Conservation (phyloP, 108 stramenopile genomes). For the Nitzschia sp. region DNA sequence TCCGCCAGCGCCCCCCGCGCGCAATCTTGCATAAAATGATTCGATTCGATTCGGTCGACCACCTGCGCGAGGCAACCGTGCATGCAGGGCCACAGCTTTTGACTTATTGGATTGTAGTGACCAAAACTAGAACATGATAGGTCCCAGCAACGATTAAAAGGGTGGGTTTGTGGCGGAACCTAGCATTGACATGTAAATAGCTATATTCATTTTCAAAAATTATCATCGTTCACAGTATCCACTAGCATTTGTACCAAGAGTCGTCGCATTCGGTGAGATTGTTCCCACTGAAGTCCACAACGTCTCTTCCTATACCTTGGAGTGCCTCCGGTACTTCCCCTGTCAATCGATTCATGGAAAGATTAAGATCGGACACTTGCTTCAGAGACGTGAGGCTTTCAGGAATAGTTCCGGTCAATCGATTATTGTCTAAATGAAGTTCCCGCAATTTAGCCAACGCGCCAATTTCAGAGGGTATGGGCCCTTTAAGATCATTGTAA, state of each 20-base stretch:
- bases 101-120: too few relatives aligned
- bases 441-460: conserved; percentile 34
- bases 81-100: too few relatives aligned
- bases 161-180: too few relatives aligned
- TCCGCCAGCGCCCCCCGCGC: too few relatives aligned
- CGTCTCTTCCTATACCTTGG: conserved; percentile 3
- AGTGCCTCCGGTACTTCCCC: conserved; percentile 43
- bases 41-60: too few relatives aligned
- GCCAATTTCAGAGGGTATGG: conserved; percentile 51
- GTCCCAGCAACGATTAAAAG: too few relatives aligned
- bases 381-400: conserved; percentile 41
- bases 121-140: too few relatives aligned
- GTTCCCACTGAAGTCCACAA: neutral
- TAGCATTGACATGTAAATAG: too few relatives aligned
- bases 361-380: conserved; percentile 37
- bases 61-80: too few relatives aligned
- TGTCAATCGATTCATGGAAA: conserved; percentile 28
- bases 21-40: too few relatives aligned
- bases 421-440: conserved; percentile 45
- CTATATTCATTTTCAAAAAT: too few relatives aligned
- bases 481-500: conserved; percentile 56
- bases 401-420: conserved; percentile 64
- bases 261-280: neutral
- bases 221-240: too few relatives aligned
- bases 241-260: neutral